These are phyloP conservation scores for Camellia japonica DNA, from an alignment of 148 eudicot genomes.

Conservation along the genomic window DNA sequence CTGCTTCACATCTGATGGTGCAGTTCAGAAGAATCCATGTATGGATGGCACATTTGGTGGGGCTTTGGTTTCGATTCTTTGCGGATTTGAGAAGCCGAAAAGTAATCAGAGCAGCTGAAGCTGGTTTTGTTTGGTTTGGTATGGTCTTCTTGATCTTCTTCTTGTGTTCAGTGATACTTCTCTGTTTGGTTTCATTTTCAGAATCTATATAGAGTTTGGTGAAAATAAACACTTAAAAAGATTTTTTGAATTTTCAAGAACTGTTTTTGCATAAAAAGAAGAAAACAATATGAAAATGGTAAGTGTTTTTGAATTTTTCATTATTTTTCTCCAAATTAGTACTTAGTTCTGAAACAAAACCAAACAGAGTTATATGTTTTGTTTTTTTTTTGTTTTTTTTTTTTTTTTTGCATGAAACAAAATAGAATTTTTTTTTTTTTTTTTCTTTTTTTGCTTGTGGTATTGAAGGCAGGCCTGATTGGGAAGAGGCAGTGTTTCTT, in stretches of 20 bases:
- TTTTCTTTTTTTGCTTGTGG: background rate
- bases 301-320: no score
- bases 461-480: slow-evolving; percentile 9
- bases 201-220: no score
- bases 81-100: background rate
- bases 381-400: background rate
- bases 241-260: no score
- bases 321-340: no score
- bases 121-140: background rate
- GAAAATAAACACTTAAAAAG: no score
- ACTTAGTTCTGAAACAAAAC: no score
- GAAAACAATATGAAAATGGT: no score
- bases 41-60: background rate
- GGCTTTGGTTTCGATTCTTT: background rate
- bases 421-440: background rate
- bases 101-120: background rate
- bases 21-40: background rate
- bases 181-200: no score
- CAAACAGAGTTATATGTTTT: no score
- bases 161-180: background rate
- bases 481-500: slow-evolving; percentile 1
- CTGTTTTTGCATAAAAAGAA: no score
- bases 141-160: background rate
- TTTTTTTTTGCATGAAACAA: background rate
- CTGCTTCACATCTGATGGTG: background rate